Evolutionary conservation across 345 rosid genomes (phyloP).

Genomic region (Salix viminalis): DNA sequence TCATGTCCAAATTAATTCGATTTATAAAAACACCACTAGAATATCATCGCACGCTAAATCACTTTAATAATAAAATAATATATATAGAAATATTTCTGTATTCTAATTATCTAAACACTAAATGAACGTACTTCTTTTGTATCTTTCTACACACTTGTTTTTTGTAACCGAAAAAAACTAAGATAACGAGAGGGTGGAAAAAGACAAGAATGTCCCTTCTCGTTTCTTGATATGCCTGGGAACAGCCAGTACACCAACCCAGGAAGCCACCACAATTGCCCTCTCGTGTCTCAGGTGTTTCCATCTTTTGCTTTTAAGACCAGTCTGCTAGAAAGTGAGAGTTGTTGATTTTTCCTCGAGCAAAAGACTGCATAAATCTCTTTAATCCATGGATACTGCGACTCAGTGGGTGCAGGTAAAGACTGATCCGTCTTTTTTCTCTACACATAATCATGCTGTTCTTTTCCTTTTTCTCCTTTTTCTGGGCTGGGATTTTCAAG

Average conservation of each 20-base stretch:
- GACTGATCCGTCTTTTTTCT: conserved; percentile 6
- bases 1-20: background rate
- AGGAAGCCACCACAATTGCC: conserved; percentile 16
- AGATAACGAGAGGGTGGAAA: background rate
- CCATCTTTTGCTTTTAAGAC: conserved; percentile 16
- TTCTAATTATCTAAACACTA: too few species aligned
- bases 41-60: too few species aligned
- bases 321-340: conserved; percentile 11
- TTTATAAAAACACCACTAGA: too few species aligned
- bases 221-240: background rate
- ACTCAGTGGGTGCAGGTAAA: conserved; percentile 48
- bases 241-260: conserved; percentile 13
- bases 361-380: conserved; percentile 13
- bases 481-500: conserved; percentile 13
- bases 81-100: too few species aligned
- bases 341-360: conserved; percentile 20
- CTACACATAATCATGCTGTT: conserved; percentile 13
- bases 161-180: too few species aligned
- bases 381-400: conserved; percentile 34
- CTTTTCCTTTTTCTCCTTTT: background rate
- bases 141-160: too few species aligned
- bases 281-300: background rate
- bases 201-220: conserved; percentile 18
- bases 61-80: too few species aligned
- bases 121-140: too few species aligned